These are phyloP conservation scores for Debaryomyces nepalensis DNA, from an alignment of 1,139 yeast genomes.

Conservation along the genomic window DNA sequence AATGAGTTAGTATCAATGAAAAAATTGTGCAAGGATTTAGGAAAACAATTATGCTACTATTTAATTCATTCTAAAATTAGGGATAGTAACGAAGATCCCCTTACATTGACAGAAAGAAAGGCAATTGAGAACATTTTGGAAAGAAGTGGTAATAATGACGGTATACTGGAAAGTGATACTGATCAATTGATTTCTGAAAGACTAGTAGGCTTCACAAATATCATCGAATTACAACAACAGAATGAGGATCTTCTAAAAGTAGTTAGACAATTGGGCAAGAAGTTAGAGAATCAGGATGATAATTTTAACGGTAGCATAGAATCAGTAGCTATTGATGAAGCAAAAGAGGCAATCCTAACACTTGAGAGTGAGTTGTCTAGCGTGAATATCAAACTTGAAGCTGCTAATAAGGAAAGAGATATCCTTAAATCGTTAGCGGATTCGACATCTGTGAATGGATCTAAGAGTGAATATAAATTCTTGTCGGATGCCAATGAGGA, in stretches of 20 bases:
- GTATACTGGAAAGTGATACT: conserved; percentile 59
- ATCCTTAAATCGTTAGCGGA: conserved; percentile 53
- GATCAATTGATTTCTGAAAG: conserved; percentile 74
- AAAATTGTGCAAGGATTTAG: conserved; percentile 70
- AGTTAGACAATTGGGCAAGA: conserved; percentile 69
- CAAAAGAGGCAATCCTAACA: conserved; percentile 72
- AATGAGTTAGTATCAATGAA: conserved; percentile 50
- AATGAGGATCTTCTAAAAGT: conserved; percentile 73
- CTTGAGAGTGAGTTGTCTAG: conserved; percentile 66
- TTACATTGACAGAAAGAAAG: conserved; percentile 59
- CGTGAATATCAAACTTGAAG: conserved; percentile 52
- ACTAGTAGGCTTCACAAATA: conserved; percentile 67
- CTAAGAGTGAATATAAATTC: conserved; percentile 26
- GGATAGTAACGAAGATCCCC: conserved; percentile 55
- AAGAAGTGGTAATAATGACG: conserved; percentile 38
- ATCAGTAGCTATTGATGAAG: conserved; percentile 69
- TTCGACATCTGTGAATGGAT: conserved; percentile 15
- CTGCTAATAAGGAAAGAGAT: conserved; percentile 68
- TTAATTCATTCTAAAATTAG: conserved; percentile 68
- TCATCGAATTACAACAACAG: conserved; percentile 70
- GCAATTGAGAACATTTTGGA: conserved; percentile 52
- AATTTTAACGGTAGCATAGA: conserved; percentile 50
- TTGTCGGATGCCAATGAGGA: conserved; percentile 35
- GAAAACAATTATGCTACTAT: conserved; percentile 77
- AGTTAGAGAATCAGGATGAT: conserved; percentile 60